A percentile compares a stretch with the other conserved stretches of the same genome.
Evolutionary conservation across 1,284 basidiomycete species (phyloP).

Genomic region (Volvariella volvacea): DNA sequence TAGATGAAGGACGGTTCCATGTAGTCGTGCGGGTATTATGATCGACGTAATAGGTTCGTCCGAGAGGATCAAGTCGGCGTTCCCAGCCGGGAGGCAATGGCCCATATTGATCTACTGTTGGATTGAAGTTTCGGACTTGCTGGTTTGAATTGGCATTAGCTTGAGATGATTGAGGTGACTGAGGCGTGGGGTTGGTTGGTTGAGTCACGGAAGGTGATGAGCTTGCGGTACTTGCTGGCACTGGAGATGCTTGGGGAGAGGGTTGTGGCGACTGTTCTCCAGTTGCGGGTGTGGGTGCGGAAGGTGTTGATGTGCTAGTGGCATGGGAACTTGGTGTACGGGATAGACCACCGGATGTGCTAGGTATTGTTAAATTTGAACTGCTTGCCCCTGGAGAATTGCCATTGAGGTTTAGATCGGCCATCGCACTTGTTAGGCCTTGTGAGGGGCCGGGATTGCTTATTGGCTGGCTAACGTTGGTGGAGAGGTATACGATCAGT

Average conservation of each 20-base stretch:
- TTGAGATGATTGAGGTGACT: constrained; percentile 11
- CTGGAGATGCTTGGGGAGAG: constrained; percentile 13
- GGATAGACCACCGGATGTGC: constrained; percentile 33
- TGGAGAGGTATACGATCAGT: constrained; percentile 86
- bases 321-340: constrained; percentile 51
- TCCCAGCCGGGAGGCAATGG: constrained; percentile 87
- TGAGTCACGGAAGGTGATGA: constrained; percentile 20
- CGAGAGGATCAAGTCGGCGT: constrained; percentile 86
- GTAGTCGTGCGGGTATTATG: constrained; percentile 93
- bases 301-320: constrained; percentile 26
- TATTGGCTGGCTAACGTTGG: constrained; percentile 71
- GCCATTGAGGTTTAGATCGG: constrained; percentile 50
- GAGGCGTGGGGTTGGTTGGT: constrained; percentile 11
- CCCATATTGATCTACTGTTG: constrained; percentile 80
- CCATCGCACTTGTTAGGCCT: constrained; percentile 46
- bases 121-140: constrained; percentile 70
- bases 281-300: constrained; percentile 30
- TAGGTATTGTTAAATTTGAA: constrained; percentile 32
- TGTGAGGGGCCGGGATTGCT: constrained; percentile 69
- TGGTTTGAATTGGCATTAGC: constrained; percentile 15
- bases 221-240: constrained; percentile 20
- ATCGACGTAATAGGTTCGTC: constrained; percentile 87
- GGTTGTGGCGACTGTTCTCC: constrained; percentile 24
- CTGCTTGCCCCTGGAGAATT: constrained; percentile 45
- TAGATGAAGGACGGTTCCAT: constrained; percentile 73